These are phyloP conservation scores for Inga oerstediana DNA, from an alignment of 306 rosid species.

Conservation along the genomic window DNA sequence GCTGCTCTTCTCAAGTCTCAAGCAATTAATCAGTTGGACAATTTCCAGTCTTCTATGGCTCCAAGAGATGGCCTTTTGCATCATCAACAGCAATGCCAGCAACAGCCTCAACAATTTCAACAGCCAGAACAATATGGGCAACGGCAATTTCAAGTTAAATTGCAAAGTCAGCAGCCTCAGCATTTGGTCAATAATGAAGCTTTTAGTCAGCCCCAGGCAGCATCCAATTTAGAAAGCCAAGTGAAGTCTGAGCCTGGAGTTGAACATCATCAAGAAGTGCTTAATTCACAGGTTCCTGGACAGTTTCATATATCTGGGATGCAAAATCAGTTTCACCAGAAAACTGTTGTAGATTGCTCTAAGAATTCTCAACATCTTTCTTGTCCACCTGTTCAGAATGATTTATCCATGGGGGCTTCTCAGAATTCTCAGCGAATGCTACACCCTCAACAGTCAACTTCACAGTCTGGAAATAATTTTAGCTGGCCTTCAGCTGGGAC, in stretches of 20 bases:
- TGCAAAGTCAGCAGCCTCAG: slow-evolving; percentile 66
- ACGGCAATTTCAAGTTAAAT: slow-evolving; percentile 59
- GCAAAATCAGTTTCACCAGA: slow-evolving; percentile 75
- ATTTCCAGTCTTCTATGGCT: slow-evolving; percentile 64
- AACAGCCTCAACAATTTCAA: slow-evolving; percentile 71
- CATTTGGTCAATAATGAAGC: slow-evolving; percentile 56
- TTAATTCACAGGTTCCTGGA: slow-evolving; percentile 58
- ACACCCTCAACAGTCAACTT: slow-evolving; percentile 51
- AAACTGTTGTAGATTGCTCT: slow-evolving; percentile 56
- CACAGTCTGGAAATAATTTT: slow-evolving; percentile 70
- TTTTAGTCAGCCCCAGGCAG: slow-evolving; percentile 64
- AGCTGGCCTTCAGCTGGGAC: slow-evolving; percentile 64
- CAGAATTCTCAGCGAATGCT: slow-evolving; percentile 69
- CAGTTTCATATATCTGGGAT: slow-evolving; percentile 67
- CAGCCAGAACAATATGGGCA: slow-evolving; percentile 63
- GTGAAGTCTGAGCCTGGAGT: slow-evolving; percentile 70
- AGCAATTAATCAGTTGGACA: slow-evolving; percentile 64
- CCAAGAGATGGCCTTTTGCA: slow-evolving; percentile 60
- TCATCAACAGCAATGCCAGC: slow-evolving; percentile 72
- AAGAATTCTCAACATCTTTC: slow-evolving; percentile 60
- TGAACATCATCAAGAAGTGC: slow-evolving; percentile 63
- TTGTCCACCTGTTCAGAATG: slow-evolving; percentile 59
- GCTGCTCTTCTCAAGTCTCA: slow-evolving; percentile 61
- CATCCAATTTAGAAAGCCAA: slow-evolving; percentile 57
- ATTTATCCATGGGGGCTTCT: slow-evolving; percentile 54